Conservation (phyloP, 768 basidiomycete genomes). For the Coprinopsis strossmayeri region DNA sequence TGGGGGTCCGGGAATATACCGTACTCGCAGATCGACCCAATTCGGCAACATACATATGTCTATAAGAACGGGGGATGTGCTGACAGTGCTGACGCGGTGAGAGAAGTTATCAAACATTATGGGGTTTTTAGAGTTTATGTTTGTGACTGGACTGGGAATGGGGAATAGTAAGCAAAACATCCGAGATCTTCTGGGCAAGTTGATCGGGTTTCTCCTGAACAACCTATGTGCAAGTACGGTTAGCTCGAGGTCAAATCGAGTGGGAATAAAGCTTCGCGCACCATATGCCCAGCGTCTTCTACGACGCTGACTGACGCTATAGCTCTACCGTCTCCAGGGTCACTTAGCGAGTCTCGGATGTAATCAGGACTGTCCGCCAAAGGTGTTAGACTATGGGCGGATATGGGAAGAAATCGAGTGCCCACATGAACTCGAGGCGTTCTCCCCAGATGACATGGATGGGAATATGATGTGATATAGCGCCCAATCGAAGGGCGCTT, state of each 20-base stretch:
- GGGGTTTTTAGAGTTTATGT: too few species aligned
- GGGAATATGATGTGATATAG: slow-evolving; percentile 29
- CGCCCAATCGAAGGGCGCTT: slow-evolving; percentile 25
- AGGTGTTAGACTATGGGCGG: neutral
- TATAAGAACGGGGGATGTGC: too few species aligned
- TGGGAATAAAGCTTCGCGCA: slow-evolving; percentile 14
- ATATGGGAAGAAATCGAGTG: slow-evolving; percentile 2
- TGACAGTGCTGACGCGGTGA: too few species aligned
- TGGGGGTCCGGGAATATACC: too few species aligned
- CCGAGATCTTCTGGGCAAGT: neutral
- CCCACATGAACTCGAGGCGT: slow-evolving; percentile 38
- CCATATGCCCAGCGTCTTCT: slow-evolving; percentile 42
- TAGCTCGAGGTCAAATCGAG: neutral
- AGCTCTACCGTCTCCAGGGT: slow-evolving; percentile 30
- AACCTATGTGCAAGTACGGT: slow-evolving; percentile 1
- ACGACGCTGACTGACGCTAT: slow-evolving; percentile 38
- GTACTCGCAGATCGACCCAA: too few species aligned
- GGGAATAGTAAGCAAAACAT: neutral
- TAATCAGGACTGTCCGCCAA: slow-evolving; percentile 29
- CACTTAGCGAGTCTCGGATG: slow-evolving; percentile 36
- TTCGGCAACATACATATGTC: too few species aligned
- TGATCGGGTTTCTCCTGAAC: slow-evolving; percentile 8
- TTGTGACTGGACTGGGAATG: neutral
- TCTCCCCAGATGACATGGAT: slow-evolving; percentile 45
- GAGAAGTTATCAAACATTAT: too few species aligned